Evolutionary conservation across 257 asterid genomes (phyloP), one percentile per base, ranked within the genome.

Genomic region (Eucommia ulmoides): DNA sequence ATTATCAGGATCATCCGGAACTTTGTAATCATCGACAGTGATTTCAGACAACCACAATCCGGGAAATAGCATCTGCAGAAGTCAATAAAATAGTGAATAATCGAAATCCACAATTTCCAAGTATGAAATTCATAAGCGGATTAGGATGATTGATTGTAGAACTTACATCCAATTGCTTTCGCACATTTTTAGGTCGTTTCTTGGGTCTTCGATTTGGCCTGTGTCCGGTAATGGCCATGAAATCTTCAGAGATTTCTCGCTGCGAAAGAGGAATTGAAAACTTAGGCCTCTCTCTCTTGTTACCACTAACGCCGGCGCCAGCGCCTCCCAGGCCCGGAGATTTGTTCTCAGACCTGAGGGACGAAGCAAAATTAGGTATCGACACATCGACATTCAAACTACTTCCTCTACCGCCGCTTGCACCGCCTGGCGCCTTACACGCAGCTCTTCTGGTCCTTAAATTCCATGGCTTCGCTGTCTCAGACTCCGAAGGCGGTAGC

Each of bases 181-280:
- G 6, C 38, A 26, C 38, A 26, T 26, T 26, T 12, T 26, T 26
- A 26, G 12, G 38, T 26, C 38, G 6, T 26, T 26, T 26, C 38
- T 26, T 26, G 38, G 38, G 6, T 26, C 38, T 26, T 12, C 38
- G 38, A 26, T 4, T 6, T 4, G 38, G 38, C 38, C 38, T 4
- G 8, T 26, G 38, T 26, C 38, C 38, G 8, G 12, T 12, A 6
- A 26, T 26, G 6, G 38, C 38, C 38, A 26, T 26, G 12, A 26
- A 85, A 76, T 89, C 98, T 45, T 85, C 92, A 41, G 82, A 96
- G 62, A 89, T 85, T 16, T 83, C 94, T 52, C 65, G 50, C 22
- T 74, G 76, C 0, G 85, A 54, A n/a, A 89, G 84, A 2, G 86
- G 2, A 0, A 78, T 82, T 15, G 96, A 70, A 33, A 82, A 85